A percentile compares a stretch with the other conserved stretches of the same genome.
These are phyloP conservation scores for Acidiella bohemica DNA, from an alignment of 495 filamentous ascomycete species.

Conservation along the genomic window DNA sequence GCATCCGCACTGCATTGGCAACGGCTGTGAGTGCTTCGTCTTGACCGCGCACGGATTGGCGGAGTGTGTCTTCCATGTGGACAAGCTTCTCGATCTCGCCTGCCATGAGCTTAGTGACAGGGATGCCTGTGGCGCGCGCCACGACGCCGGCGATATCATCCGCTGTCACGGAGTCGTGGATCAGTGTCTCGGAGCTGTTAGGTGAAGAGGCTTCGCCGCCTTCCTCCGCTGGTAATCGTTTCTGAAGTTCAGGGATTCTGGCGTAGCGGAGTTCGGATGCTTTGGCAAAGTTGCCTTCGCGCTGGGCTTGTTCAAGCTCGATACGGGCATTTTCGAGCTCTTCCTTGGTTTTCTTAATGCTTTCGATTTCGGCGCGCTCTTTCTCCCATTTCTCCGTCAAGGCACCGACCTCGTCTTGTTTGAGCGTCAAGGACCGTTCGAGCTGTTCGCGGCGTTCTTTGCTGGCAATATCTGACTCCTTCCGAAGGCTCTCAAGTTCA, in stretches of 20 bases:
- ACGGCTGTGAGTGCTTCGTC: constrained; percentile 87
- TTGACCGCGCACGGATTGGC: constrained; percentile 76
- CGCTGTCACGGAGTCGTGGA: constrained; percentile 84
- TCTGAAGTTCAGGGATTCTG: constrained; percentile 66
- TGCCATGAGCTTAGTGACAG: constrained; percentile 75
- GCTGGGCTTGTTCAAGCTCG: constrained; percentile 75
- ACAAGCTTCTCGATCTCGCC: constrained; percentile 87
- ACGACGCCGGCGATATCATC: constrained; percentile 93
- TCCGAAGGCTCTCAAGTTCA: constrained; percentile 86
- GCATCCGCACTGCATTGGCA: constrained; percentile 85
- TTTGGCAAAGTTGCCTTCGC: constrained; percentile 79
- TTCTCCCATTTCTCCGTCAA: constrained; percentile 79
- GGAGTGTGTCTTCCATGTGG: constrained; percentile 83
- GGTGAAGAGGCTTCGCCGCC: constrained; percentile 17
- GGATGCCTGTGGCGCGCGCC: constrained; percentile 81
- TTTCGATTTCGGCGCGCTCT: constrained; percentile 70
- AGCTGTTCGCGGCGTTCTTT: constrained; percentile 79
- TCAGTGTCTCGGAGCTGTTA: constrained; percentile 40
- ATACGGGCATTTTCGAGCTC: constrained; percentile 70
- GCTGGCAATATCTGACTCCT: constrained; percentile 81
- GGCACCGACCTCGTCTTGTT: constrained; percentile 51
- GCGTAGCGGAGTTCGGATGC: constrained; percentile 82
- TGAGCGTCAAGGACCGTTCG: constrained; percentile 55
- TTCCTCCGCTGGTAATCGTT: constrained; percentile 61
- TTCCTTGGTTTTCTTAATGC: constrained; percentile 71